Conservation (phyloP, 2,329 filamentous ascomycete genomes). For the Pestalotiopsis fici region DNA sequence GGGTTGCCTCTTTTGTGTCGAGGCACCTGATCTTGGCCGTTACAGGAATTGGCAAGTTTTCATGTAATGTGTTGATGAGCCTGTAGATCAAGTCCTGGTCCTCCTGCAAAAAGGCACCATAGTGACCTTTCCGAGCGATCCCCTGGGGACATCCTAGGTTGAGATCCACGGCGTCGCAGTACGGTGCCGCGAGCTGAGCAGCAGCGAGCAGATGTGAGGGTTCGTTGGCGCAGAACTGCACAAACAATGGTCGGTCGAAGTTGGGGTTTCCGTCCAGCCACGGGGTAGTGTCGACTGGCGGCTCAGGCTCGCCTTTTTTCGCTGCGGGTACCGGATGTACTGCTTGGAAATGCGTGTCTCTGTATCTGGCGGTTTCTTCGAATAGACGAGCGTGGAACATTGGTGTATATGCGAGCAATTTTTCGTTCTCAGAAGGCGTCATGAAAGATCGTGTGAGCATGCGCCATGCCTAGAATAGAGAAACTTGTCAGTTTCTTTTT, state of each 20-base stretch:
- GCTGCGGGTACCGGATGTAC: constrained; percentile 33
- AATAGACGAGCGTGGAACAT: constrained; percentile 97
- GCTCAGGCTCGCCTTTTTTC: constrained; percentile 15
- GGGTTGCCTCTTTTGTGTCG: constrained; percentile 81
- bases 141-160: constrained; percentile 97
- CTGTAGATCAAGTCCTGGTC: constrained; percentile 80
- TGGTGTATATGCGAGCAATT: constrained; percentile 84
- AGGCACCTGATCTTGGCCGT: constrained; percentile 94
- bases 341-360: constrained; percentile 79
- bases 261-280: constrained; percentile 86
- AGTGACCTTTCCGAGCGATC: constrained; percentile 87
- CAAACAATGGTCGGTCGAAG: constrained; percentile 86
- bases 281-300: constrained; percentile 34
- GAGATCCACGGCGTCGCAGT: constrained; percentile 93
- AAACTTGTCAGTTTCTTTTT: neutral
- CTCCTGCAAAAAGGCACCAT: constrained; percentile 94
- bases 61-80: constrained; percentile 83
- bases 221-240: constrained; percentile 95
- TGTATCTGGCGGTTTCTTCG: constrained; percentile 73
- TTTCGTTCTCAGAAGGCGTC: constrained; percentile 60
- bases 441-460: constrained; percentile 95
- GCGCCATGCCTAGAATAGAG: constrained; percentile 76
- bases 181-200: constrained; percentile 75
- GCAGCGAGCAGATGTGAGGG: constrained; percentile 78
- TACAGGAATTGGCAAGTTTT: constrained; percentile 77